Evolutionary conservation across 495 filamentous ascomycete species (phyloP), one percentile per base, ranked within the genome.

Genomic region (Monascus purpureus): DNA sequence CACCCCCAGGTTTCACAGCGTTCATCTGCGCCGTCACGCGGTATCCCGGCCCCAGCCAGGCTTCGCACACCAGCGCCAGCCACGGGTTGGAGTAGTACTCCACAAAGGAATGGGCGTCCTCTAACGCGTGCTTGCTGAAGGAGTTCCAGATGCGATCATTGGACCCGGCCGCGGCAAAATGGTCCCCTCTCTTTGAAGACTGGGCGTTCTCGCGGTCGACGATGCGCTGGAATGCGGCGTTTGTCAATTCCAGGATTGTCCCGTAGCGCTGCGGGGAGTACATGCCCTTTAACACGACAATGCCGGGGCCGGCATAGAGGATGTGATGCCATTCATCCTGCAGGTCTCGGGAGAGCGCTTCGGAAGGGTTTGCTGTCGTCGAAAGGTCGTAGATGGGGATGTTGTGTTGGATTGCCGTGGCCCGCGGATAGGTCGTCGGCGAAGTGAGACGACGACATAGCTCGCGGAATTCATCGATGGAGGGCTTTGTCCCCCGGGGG

Each of bases 101-200:
- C 0, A 61, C 17, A 47, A 73, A 74, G 4, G 55, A 61, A 29
- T 37, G 13, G 0, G 66, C 63, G 34, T 67, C 59, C 2, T 46
- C 37, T 17, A 57, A 40, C 38, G 52, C 57, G 41, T 73, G 69
- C 40, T 74, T 74, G 40, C 51, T 50, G 48, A 74, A 70, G 24
- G 65, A 58, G 52, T 71, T 74, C 68, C 66, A 74, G 46, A 72
- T 71, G 16, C 70, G 61, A 31, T 57, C 49, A 43, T 73, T 73
- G 17, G 46, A 44, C 27, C 57, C 61, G 25, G 50, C 35, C 7
- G 49, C 42, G 14, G 66, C 61, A 52, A 72, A 72, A 36, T 72
- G 70, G 54, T 73, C 70, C 35, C 68, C 70, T 41, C 61, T 62
- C 13, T 28, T 29, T 8, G 42, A 33, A 25, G 28, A 31, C 19